A percentile compares a stretch with the other conserved stretches of the same genome.
Conservation (phyloP, 805 yeast species). For the Saturnispora besseyi region DNA sequence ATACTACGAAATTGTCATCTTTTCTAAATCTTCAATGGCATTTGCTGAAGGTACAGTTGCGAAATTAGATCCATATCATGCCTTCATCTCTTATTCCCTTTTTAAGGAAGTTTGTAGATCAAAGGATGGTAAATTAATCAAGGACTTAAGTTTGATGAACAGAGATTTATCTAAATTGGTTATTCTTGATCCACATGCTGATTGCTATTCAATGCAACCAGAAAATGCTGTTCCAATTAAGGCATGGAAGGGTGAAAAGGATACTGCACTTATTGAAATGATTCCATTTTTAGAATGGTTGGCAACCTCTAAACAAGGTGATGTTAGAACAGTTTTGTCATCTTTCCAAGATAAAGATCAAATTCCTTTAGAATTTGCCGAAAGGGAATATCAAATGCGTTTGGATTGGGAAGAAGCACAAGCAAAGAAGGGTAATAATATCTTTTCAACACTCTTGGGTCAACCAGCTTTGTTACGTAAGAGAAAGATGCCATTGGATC, state of each 20-base stretch:
- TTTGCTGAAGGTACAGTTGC: constrained; percentile 76
- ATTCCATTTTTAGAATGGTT: constrained; percentile 92
- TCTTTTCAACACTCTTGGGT: constrained; percentile 43
- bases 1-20: constrained; percentile 91
- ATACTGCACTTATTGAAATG: constrained; percentile 67
- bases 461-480: constrained; percentile 34
- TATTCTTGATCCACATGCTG: constrained; percentile 68
- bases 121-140: constrained; percentile 80
- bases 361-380: constrained; percentile 70
- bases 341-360: constrained; percentile 59
- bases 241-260: constrained; percentile 81
- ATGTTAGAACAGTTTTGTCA: constrained; percentile 79
- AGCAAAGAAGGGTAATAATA: constrained; percentile 19
- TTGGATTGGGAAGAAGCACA: constrained; percentile 55
- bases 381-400: constrained; percentile 70
- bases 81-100: constrained; percentile 76
- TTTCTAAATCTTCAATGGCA: constrained; percentile 77
- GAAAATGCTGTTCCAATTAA: constrained; percentile 84
- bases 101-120: constrained; percentile 87
- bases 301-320: constrained; percentile 76
- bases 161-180: constrained; percentile 81
- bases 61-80: constrained; percentile 89
- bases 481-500: constrained; percentile 80
- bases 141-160: constrained; percentile 83
- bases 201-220: constrained; percentile 72